A percentile compares a stretch with the other conserved stretches of the same genome.
Evolutionary conservation across 139 green algal species (phyloP).

Genomic region (Asterochloris sp.): DNA sequence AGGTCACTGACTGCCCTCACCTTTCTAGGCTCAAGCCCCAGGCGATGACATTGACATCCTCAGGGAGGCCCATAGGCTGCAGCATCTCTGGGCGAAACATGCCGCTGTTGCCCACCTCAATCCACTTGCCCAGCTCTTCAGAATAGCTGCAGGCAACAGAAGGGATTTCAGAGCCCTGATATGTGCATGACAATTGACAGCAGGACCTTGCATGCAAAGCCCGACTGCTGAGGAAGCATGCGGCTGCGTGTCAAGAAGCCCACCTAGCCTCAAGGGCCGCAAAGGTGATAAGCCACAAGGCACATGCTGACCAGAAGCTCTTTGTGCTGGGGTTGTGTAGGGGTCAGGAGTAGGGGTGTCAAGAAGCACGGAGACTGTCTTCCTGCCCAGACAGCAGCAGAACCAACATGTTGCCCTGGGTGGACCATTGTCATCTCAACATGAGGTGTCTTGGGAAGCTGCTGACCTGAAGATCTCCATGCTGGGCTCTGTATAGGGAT

Average conservation of each 20-base stretch:
- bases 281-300: no score
- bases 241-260: no score
- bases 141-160: conserved; percentile 66
- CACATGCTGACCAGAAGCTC: no score
- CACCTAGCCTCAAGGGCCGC: no score
- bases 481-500: conserved; percentile 98
- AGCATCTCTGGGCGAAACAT: conserved; percentile 99
- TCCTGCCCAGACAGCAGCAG: no score
- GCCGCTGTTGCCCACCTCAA: conserved; percentile 97
- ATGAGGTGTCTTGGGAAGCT: not conserved
- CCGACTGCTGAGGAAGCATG: no score
- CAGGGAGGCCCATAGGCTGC: conserved; percentile 95
- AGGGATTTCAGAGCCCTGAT: not conserved
- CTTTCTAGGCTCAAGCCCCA: conserved; percentile 92
- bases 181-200: no score
- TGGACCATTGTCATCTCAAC: not conserved
- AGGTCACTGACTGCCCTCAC: not conserved
- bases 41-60: conserved; percentile 96
- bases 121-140: conserved; percentile 95
- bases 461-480: conserved; percentile 98
- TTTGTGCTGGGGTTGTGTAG: no score
- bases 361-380: no score
- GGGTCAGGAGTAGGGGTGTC: no score
- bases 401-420: no score
- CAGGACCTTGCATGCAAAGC: no score